Evolutionary conservation across 345 rosid species (phyloP), one percentile per base, ranked within the genome.

Genomic region (Pistacia vera): DNA sequence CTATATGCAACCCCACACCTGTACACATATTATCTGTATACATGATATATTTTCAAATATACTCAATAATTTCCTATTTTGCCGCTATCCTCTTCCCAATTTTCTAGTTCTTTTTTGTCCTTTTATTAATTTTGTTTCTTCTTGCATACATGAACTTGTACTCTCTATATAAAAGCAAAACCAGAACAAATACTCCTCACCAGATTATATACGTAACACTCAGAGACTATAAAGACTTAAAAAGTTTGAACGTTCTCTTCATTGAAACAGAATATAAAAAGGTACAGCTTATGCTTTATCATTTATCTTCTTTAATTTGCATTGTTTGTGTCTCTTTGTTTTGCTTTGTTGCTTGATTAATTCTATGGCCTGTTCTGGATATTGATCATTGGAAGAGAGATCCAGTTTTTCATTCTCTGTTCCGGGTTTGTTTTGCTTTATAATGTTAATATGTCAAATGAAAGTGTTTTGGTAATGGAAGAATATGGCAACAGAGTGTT

Each of bases 251-350:
- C 69, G 64, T 68, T 72, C 38, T 74, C 54, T 82, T 55, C 49
- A 30, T 70, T 78, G 62, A 28, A 55, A 41, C 66, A 58, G n/a
- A 57, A 49, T 8, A 68, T 14, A 8, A 51, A 51, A 54, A 84
- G 89, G 91, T 86, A 77, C 11, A 52, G 36, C 55, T 71, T 20
- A 9, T 80, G 68, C 22, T 17, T 66, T 72, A 16, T 81, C 25
- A 25, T 66, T 48, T 55, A 4, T 61, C 46, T 33, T 4, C 11
- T 12, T 44, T 63, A n/a, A 58, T 48, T 74, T 14, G 30, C 49
- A 55, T 20, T n/a, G 2, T 74, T 63, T 52, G 62, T 52, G 18
- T 52, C 56, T 52, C 56, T 11, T 54, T 54, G 57, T 16, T 30
- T 33, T 33, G 18, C 22, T 55, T 54, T 55, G 18, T 41, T 5